Evolutionary conservation across 495 filamentous ascomycete genomes (phyloP), one percentile per base, ranked within the genome.

Genomic region (Penicillium antarcticum): DNA sequence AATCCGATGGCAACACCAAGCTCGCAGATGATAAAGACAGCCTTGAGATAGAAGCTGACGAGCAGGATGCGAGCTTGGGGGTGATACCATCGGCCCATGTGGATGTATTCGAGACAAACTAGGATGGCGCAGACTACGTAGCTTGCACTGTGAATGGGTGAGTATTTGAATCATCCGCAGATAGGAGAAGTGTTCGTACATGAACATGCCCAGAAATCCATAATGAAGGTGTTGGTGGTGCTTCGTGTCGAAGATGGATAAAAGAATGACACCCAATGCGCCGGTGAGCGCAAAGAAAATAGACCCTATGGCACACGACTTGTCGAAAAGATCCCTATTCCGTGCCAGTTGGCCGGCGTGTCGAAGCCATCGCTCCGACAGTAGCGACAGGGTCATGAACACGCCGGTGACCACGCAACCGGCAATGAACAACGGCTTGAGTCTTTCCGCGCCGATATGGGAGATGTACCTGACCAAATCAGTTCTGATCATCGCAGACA

Each of bases 351-450:
- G 80, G 3, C 84, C 86, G 7, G 65, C 70, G 66, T 90, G 85
- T 13, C 87, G 84, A 29, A 91, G 77, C 75, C 81, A 87, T 39
- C 87, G 78, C 76, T 92, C 90, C 42, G 83, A 61, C 33, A 80
- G 69, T 45, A 95, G 87, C 21, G 83, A 79, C n/a, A 88, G 65
- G 71, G 92, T 86, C 55, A 95, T 82, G 53, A 87, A 82, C 37
- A 92, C 66, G 46, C 87, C 87, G 24, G 87, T 89, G 12, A 92
- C 72, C 26, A 72, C 67, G 69, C 81, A 81, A 45, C 88, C 87
- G 14, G 83, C 73, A 48, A 95, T 81, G 72, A 95, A 95, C 9
- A 95, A 73, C 0, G 90, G 90, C 53, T 92, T 87, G 9, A 95
- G 74, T 0, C 70, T 63, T 19, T 72, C 60, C 4, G 83, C 83